A percentile compares a stretch with the other conserved stretches of the same genome.
Conservation (phyloP, 2,329 filamentous ascomycete species). For the Bipolaris zeicola region DNA sequence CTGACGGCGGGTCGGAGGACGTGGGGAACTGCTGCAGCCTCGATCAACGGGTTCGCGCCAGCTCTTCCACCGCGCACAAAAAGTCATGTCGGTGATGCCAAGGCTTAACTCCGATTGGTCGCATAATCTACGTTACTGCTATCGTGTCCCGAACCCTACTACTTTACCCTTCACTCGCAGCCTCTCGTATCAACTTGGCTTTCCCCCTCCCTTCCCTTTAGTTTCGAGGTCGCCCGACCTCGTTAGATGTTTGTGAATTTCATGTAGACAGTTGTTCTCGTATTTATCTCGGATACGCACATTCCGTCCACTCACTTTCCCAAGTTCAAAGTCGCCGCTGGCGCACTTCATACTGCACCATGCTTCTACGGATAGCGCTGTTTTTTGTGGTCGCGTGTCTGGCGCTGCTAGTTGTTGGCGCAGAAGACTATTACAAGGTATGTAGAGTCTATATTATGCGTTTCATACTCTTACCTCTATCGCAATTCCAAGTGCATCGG, state of each 20-base stretch:
- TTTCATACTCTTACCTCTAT: background rate
- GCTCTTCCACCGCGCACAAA: conserved; percentile 24
- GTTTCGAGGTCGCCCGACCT: conserved; percentile 11
- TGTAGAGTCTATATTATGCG: conserved; percentile 9
- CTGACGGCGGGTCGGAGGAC: background rate
- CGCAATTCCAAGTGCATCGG: background rate
- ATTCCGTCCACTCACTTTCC: conserved; percentile 29
- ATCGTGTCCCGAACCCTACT: conserved; percentile 35
- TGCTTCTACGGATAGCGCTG: conserved; percentile 53
- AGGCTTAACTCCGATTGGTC: conserved; percentile 38
- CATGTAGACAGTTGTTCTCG: conserved; percentile 21
- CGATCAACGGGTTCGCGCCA: conserved; percentile 16
- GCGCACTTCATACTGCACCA: conserved; percentile 36
- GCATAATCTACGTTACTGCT: conserved; percentile 27
- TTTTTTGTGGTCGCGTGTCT: conserved; percentile 52
- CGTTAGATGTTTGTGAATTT: conserved; percentile 5
- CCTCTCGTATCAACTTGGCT: conserved; percentile 13
- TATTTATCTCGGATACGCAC: conserved; percentile 16
- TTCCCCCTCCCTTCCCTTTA: conserved; percentile 5
- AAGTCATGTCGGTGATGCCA: conserved; percentile 30
- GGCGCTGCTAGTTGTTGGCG: conserved; percentile 52
- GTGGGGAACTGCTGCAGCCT: conserved; percentile 10
- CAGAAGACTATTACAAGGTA: conserved; percentile 81
- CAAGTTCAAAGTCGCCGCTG: conserved; percentile 15
- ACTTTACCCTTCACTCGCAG: conserved; percentile 11